phyloP scores from a whole-genome alignment of 139 green algal species.

The Coccomyxa sp. region DNA sequence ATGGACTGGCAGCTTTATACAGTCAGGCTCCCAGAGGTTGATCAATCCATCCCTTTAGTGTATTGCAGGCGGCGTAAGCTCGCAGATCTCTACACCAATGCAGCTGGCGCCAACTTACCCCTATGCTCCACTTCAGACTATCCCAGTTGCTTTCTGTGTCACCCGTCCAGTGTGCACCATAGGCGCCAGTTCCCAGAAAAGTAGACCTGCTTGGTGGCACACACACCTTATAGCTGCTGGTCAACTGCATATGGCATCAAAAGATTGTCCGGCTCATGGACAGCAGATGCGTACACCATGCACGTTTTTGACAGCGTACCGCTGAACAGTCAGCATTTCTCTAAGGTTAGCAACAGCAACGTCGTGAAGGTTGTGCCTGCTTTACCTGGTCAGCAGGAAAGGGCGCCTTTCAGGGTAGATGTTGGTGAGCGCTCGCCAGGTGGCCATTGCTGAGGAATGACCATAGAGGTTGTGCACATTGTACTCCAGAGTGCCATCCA shows the following conservation, averaged over 20 bases:
- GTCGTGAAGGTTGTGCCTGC: too few species aligned
- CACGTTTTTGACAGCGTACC: too few species aligned
- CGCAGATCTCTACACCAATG: too few species aligned
- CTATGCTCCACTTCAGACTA: slow-evolving; percentile 31
- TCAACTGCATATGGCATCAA: background rate
- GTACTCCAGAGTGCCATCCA: slow-evolving; percentile 38
- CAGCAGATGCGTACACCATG: background rate
- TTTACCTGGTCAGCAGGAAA: slow-evolving; percentile 41
- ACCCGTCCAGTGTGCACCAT: slow-evolving; percentile 58
- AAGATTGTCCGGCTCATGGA: background rate
- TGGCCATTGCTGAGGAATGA: slow-evolving; percentile 6
- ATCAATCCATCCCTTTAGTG: background rate
- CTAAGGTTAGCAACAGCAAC: too few species aligned
- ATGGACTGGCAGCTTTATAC: background rate
- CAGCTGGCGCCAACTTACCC: background rate
- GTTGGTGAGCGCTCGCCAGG: slow-evolving; percentile 2
- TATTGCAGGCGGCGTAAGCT: too few species aligned
- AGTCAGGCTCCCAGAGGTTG: background rate
- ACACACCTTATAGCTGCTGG: too few species aligned
- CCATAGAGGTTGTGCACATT: slow-evolving; percentile 55
- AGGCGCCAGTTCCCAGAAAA: slow-evolving; percentile 37
- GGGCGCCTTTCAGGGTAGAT: slow-evolving; percentile 23
- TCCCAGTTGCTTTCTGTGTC: slow-evolving; percentile 40
- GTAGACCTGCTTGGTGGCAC: slow-evolving; percentile 1
- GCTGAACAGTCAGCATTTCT: too few species aligned